Base-by-base conservation (phyloP, 2,329 filamentous ascomycete species). In the Alternaria viburni region DNA sequence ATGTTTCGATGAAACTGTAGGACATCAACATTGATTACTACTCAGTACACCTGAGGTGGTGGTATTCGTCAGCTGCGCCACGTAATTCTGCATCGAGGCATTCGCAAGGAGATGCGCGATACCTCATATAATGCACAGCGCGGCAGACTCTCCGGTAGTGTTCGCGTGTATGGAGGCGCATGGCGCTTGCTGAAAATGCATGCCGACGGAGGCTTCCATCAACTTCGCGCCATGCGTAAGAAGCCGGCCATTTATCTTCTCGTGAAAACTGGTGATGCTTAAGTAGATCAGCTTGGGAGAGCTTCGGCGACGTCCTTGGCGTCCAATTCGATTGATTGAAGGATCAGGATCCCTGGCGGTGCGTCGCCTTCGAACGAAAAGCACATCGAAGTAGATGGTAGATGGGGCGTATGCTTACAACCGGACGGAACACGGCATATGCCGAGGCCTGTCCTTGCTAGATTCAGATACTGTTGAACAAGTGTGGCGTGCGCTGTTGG, bases 21-120 rank as follows among this genome's bases (percentile, higher is more conserved):
- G 49, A 58, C 10, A 54, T 49, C 25, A 57, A 50, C 19, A 47
- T 62, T 62, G n/a, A 61, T 60, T 57, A 43, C 25, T 15, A 15
- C 8, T n/a, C 28, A 54, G 19, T 52, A 46, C 36, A 47, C 41
- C 21, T 19, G 15, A 19, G n/a, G 21, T 36, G 23, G 47, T 25
- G 5, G 26, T 41, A 26, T 21, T 23, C 28, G 36, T n/a, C 36
- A 36, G 32, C 41, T 41, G 28, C 41, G 3, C 21, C n/a, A n/a
- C 21, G 8, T 43, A 15, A 25, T 7, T 36, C 12, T 30, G 44
- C 21, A 43, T 19, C 12, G 23, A 51, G 41, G 3, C 25, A 11
- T 25, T 6, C 6, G 5, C n/a, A 41, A 25, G 13, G 21, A n/a
- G 43, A 46, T 21, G 17, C n/a, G 17, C 30, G 17, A 58, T 5